phyloP scores from a whole-genome alignment of 805 yeast genomes.

The Zygosaccharomyces siamensis region DNA sequence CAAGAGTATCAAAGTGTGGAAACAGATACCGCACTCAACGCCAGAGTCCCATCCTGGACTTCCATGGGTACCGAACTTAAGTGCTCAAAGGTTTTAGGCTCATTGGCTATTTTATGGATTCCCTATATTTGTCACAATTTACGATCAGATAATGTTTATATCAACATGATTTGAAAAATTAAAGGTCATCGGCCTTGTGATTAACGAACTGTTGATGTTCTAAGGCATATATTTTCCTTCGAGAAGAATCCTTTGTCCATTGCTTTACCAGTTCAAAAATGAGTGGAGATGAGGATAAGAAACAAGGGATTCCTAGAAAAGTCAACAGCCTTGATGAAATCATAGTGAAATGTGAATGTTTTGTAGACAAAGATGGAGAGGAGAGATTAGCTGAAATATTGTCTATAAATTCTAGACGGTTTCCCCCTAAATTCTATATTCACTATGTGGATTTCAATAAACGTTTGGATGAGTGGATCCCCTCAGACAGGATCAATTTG shows the following conservation, averaged over 20 bases:
- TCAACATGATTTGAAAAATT: background rate
- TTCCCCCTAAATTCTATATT: constrained; percentile 78
- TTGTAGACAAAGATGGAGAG: constrained; percentile 75
- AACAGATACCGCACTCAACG: constrained; percentile 38
- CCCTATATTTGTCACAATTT: background rate
- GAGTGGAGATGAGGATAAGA: constrained; percentile 24
- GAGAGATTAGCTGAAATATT: constrained; percentile 79
- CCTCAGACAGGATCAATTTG: constrained; percentile 64
- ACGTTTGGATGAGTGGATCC: constrained; percentile 94
- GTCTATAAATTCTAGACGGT: constrained; percentile 68
- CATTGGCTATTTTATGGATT: background rate
- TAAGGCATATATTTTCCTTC: background rate
- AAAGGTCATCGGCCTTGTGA: background rate
- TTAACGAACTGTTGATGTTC: background rate
- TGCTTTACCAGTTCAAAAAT: constrained; percentile 4
- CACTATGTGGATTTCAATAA: constrained; percentile 94
- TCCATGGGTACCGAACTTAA: constrained; percentile 31
- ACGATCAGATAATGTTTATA: background rate
- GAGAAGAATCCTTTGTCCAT: background rate
- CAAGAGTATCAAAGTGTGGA: constrained; percentile 77
- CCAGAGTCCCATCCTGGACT: constrained; percentile 28
- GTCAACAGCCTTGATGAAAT: constrained; percentile 45
- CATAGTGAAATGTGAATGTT: constrained; percentile 74
- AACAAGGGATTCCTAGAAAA: constrained; percentile 26
- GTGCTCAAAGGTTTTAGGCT: constrained; percentile 28